phyloP scores from a whole-genome alignment of 371 early-diverging fungal species.

The Rhizomucor miehei region DNA sequence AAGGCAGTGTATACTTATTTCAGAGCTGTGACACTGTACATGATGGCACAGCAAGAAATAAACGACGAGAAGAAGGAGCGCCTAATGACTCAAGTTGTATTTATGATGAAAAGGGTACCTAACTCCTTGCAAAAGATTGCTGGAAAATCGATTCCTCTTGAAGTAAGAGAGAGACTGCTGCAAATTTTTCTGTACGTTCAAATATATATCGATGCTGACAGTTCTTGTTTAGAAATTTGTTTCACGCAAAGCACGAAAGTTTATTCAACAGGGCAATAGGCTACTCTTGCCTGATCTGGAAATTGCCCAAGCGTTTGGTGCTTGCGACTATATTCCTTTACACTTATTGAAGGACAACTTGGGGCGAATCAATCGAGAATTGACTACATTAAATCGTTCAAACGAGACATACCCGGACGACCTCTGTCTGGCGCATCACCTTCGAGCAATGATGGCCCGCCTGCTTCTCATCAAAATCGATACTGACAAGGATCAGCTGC shows the following conservation, averaged over 20 bases:
- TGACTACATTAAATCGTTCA: slow-evolving; percentile 28
- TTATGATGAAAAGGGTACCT: slow-evolving; percentile 54
- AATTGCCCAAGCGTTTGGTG: slow-evolving; percentile 58
- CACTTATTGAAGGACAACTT: slow-evolving; percentile 31
- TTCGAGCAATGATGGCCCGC: slow-evolving; percentile 50
- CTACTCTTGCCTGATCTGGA: slow-evolving; percentile 65
- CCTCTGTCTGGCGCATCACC: slow-evolving; percentile 56
- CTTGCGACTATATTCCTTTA: slow-evolving; percentile 52
- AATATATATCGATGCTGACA: background rate
- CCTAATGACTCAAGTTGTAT: slow-evolving; percentile 13
- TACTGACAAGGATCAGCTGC: slow-evolving; percentile 6
- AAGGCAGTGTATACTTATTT: slow-evolving; percentile 65
- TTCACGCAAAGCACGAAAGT: slow-evolving; percentile 66
- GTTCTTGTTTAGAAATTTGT: slow-evolving; percentile 53
- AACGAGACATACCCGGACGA: slow-evolving; percentile 46
- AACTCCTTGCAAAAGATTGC: slow-evolving; percentile 60
- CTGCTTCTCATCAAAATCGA: slow-evolving; percentile 9
- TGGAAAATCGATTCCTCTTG: slow-evolving; percentile 69
- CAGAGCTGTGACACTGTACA: slow-evolving; percentile 50
- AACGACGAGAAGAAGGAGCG: slow-evolving; percentile 5
- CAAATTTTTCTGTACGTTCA: background rate
- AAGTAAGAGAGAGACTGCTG: slow-evolving; percentile 33
- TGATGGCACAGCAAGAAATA: slow-evolving; percentile 7
- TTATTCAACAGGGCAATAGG: slow-evolving; percentile 45
- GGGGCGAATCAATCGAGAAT: slow-evolving; percentile 35